Base-by-base conservation (phyloP, 768 basidiomycete species). In the Panaeolus papilionaceus region DNA sequence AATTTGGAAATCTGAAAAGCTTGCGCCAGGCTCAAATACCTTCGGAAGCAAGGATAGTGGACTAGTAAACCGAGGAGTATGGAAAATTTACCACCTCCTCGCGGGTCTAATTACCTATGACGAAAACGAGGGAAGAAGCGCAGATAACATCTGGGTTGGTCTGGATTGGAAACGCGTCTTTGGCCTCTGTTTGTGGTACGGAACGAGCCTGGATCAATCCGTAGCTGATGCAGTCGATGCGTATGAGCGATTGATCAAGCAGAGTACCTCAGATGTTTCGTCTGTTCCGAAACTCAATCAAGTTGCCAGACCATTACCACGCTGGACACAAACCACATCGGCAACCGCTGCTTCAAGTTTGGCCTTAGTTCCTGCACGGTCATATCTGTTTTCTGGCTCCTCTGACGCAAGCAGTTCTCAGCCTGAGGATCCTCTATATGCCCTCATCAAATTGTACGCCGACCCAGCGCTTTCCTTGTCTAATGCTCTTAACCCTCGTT, bases 131-230 rank as follows among this genome's bases (percentile, higher is more conserved):
- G 38, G 85, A 82, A 62, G 83, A n/a, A 70, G 73, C 7, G 75
- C 70, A 16, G 78, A 76, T 28, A 73, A 87, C 65, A 81, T 98
- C 4, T 82, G 88, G 18, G 81, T 89, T 64, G 92, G 88, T 0
- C 78, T 98, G 64, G 96, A 98, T 75, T 99, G 98, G 98, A 96
- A 95, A 76, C 88, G 95, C 20, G 90, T 91, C 0, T 93, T 99
- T 75, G 98, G 94, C 2, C 79, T 98, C 51, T 90, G 91, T 68
- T 80, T 99, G 38, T 99, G 98, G 98, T 98, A 90, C 76, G 89
- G 89, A 0, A 85, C 90, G 49, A 84, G 88, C 2, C 83, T 94
- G 70, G 86, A 92, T 67, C 85, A 91, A 2, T 82, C 93, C 4
- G 87, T 95, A 67, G 81, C 87, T 2, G 86, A 92, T 49, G 90